Base-by-base conservation (phyloP, 192 early-diverging fungal species). In the Phlyctochytrium arcticum region DNA sequence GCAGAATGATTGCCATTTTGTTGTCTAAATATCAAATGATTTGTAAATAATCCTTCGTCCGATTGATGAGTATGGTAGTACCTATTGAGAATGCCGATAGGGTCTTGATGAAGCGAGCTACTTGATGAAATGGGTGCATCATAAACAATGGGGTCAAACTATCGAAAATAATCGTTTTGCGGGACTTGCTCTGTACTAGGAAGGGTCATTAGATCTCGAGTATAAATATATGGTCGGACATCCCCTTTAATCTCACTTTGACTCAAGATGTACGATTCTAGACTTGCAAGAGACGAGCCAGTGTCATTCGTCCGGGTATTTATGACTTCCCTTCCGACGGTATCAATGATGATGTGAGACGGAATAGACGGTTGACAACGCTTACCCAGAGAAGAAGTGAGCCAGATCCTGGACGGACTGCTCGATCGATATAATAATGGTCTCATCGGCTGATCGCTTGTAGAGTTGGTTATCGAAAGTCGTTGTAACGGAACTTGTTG, bases 1-100 rank as follows among this genome's bases (percentile, higher is more conserved):
- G 68, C 19, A 75, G 37, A 5, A 78, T 54, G 12, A 78, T 31
- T 9, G 58, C 49, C 36, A 60, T 53, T 17, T 37, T 36, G 27
- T 78, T 12, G n/a, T 31, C 4, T 5, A 48, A 6, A 48, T 46
- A 48, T 8, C 8, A 10, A 4, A 26, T 2, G 17, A 23, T 30
- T 30, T 7, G 17, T 23, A 30, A 33, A 33, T 21, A 24, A 4
- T 24, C 24, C 21, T 17, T 15, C 8, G 42, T 48, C 9, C 23
- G 9, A 26, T 15, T 8, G 24, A 48, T 19, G 29, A 61, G 39
- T 5, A 15, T 7, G 26, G 44, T 15, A 9, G 15, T 19, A 12
- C 23, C 34, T 29, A 24, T 33, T 1, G 23, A 23, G 5, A 61
- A 24, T 46, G 39, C 59, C 12, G 61, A 42, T 31, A 63, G 29